Base-by-base conservation (phyloP, 2,329 filamentous ascomycete genomes). In the Talaromyces sp. region DNA sequence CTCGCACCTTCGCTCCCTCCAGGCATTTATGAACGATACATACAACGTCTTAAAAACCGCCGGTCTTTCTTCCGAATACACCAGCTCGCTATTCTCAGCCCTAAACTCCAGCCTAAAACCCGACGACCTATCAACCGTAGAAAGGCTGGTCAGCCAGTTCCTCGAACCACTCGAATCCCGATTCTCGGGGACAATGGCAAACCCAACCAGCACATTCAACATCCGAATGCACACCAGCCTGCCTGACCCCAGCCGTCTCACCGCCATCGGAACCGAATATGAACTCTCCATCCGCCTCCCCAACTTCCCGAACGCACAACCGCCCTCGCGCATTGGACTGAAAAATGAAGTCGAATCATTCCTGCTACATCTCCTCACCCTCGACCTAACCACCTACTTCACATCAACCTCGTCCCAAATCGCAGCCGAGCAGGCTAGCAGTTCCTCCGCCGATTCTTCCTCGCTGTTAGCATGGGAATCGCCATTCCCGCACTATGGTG, bases 161-260 rank as follows among this genome's bases (percentile, higher is more conserved):
- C 71, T 78, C 8, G 68, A 71, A 4, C 75, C 76, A 8, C 70
- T 82, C 1, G 78, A 82, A 64, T 78, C 78, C 1, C 75, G 74
- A 3, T 74, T 79, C 40, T 72, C 70, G 1, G 71, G 76, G 9
- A 68, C 68, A 1, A 68, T 83, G 44, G 59, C 69, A 42, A 72
- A 70, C 2, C 64, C 69, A n/a, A 64, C 66, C 27, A 72, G 70
- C 62, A 76, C 72, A 10, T 73, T 80, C 61, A 73, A 67, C 28
- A 72, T 81, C 42, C 72, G 66, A 50, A 69, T 78, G 33, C 72
- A 69, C 34, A 79, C 77, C 16, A 75, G 71, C 36, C 59, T 75
- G 12, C 68, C 66, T 5, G 63, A 68, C 2, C 69, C 71, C 8
- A 51, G 33, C 14, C 59, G 53, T 44, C 57, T 33, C 27, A 50